Base-by-base conservation (phyloP, 176 grass and related monocot genomes). In the Carex cristatella region DNA sequence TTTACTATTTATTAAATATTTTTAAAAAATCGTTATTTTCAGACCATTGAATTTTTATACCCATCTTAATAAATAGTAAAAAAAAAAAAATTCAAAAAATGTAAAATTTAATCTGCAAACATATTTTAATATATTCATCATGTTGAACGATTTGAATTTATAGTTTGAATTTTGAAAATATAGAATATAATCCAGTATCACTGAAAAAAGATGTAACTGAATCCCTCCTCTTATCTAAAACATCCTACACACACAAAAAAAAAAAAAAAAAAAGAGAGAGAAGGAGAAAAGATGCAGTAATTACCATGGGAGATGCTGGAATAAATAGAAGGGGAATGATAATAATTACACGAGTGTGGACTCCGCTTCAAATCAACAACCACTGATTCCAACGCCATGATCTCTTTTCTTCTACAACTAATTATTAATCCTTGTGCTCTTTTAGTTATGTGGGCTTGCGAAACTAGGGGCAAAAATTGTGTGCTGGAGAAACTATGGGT, bases 271-370 rank as follows among this genome's bases (percentile, higher is more conserved):
- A 2, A 33, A 33, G 33, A 33, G 2, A 33, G 32, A 80, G 9
- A 61, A 33, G 4, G 14, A 55, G 13, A 18, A 66, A 64, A 27
- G 71, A 61, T n/a, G 8, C 6, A 74, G 65, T 7, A 33, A 69
- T 49, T 37, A 89, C 84, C 84, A 38, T 86, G 88, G 61, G 94
- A 91, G 86, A 97, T 91, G 90, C 94, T 91, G 13, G 85, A 87
- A 28, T 53, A 23, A 23, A 23, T 11, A 56, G 84, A 62, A 84
- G 88, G 81, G 65, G 92, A 94, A 87, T 68, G 89, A 87, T 91
- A 94, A 88, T 98, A 98, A 53, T 88, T 89, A 80, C 95, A 98
- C 66, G 86, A 80, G 0, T 86, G 85, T 15, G 85, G 84, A 27
- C 86, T 82, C 83, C 88, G 84, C 69, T 86, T 90, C 4, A 87